Percentiles rank a stretch among this genome's conserved stretches.
Evolutionary conservation across 2,329 filamentous ascomycete genomes (phyloP).

Genomic region (Fulvia fulva): DNA sequence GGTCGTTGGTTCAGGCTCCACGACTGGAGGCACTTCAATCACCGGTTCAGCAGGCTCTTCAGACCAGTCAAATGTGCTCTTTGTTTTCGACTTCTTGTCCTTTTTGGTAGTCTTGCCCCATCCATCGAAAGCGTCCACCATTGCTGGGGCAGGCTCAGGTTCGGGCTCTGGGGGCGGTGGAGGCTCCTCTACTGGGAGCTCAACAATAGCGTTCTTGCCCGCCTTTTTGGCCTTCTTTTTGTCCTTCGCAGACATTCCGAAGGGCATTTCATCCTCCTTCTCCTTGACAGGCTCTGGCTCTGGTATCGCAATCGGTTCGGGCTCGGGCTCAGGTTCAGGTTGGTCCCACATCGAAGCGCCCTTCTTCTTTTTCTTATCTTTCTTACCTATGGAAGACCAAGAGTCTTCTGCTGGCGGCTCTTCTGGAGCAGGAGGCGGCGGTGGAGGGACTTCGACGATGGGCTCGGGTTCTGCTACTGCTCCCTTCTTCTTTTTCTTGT

Average conservation of each 20-base stretch:
- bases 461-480: constrained; percentile 22
- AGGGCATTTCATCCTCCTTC: constrained; percentile 37
- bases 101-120: constrained; percentile 28
- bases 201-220: constrained; percentile 37
- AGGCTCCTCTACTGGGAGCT: constrained; percentile 29
- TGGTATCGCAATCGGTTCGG: constrained; percentile 11
- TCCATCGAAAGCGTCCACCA: constrained; percentile 20
- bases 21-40: constrained; percentile 25
- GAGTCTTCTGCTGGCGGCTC: constrained; percentile 33
- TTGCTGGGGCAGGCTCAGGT: constrained; percentile 17
- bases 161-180: constrained; percentile 20
- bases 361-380: constrained; percentile 45
- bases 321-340: constrained; percentile 17
- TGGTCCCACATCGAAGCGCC: constrained; percentile 28
- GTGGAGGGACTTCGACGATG: constrained; percentile 23
- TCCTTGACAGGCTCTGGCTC: constrained; percentile 38
- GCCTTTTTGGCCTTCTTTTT: constrained; percentile 50
- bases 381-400: constrained; percentile 33
- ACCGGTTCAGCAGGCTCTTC: constrained; percentile 24
- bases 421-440: constrained; percentile 25
- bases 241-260: constrained; percentile 37
- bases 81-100: constrained; percentile 42
- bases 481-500: constrained; percentile 22
- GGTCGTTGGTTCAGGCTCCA: constrained; percentile 34
- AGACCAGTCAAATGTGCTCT: constrained; percentile 33